Evolutionary conservation across 2,329 filamentous ascomycete genomes (phyloP), one percentile per base, ranked within the genome.

Genomic region (Aurifilum marmelostoma): DNA sequence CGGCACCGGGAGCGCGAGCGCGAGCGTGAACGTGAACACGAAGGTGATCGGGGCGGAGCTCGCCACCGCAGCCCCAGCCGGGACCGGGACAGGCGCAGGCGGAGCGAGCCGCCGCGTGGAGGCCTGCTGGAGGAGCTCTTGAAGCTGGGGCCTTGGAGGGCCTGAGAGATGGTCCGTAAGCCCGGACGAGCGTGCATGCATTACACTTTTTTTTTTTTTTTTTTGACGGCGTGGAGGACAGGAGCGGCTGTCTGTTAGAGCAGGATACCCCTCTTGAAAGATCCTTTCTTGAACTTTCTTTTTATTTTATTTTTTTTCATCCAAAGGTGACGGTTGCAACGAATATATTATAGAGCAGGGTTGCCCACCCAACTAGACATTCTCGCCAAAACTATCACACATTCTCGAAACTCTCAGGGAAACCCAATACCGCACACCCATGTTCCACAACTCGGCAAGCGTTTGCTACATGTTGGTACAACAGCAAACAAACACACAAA

Each of bases 141-240:
- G 41, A 63, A 47, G 39, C 47, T 43, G 41, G 61, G 61, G 8
- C 61, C 61, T 18, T 63, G 61, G 61, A 50, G 61, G 27, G 39
- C 61, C 34, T 63, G 61, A 63, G 8, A 21, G 7, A 47, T 47
- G 6, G 18, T 18, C 24, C n/a, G n/a, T n/a, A n/a, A n/a, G n/a
- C 27, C 21, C 59, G 29, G 37, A 21, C 24, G 18, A 12, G n/a
- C 59, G 8, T 11, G 27, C 54, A 29, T 27, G 14, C 50, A 29
- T n/a, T n/a, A n/a, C n/a, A n/a, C n/a, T n/a, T n/a, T n/a, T 37
- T 37, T 37, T 37, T 37, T 37, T 37, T 37, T 37, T 37, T 37
- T 37, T 37, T 37, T 37, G 9, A 37, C 34, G 4, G 9, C 34
- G 34, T 18, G 21, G 32, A 59, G 43, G 43, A 47, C 18, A 21